Conservation (phyloP, 495 filamentous ascomycete species). For the Staphylotrichum longicolle region DNA sequence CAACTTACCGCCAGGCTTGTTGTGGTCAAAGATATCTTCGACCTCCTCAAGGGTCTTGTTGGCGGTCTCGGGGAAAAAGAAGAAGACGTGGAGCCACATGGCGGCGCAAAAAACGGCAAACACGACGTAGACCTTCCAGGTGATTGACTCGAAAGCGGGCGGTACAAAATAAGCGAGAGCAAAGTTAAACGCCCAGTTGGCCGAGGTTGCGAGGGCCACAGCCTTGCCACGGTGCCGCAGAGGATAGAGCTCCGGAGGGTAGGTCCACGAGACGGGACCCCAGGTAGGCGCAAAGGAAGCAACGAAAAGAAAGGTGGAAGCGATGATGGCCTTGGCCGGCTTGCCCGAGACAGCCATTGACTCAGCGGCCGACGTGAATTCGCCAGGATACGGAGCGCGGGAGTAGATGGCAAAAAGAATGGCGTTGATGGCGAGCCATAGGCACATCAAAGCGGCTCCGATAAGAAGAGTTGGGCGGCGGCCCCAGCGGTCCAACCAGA, state of each 20-base stretch:
- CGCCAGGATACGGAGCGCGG: constrained; percentile 38
- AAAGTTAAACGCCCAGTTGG: constrained; percentile 80
- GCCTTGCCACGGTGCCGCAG: constrained; percentile 69
- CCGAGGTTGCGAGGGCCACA: constrained; percentile 68
- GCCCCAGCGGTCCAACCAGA: constrained; percentile 59
- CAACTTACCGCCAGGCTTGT: constrained; percentile 28
- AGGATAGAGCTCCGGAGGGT: constrained; percentile 74
- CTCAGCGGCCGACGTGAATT: constrained; percentile 41
- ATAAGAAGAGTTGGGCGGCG: constrained; percentile 61
- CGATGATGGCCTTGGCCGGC: constrained; percentile 69
- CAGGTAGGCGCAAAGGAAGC: constrained; percentile 73
- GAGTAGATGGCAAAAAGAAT: constrained; percentile 57
- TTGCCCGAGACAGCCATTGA: constrained; percentile 53
- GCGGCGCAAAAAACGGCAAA: constrained; percentile 73
- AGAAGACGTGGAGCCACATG: constrained; percentile 74
- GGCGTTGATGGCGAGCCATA: constrained; percentile 68
- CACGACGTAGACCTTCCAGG: constrained; percentile 70
- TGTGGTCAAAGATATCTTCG: constrained; percentile 63
- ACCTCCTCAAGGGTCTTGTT: constrained; percentile 79
- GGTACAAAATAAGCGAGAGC: constrained; percentile 77
- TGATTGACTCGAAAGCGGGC: constrained; percentile 68
- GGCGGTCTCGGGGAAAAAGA: constrained; percentile 80
- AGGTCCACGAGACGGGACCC: constrained; percentile 72
- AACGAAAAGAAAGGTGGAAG: constrained; percentile 75
- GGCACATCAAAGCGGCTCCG: constrained; percentile 65